Evolutionary conservation across 2,329 filamentous ascomycete genomes (phyloP).

Genomic region (Grosmannia serpens): DNA sequence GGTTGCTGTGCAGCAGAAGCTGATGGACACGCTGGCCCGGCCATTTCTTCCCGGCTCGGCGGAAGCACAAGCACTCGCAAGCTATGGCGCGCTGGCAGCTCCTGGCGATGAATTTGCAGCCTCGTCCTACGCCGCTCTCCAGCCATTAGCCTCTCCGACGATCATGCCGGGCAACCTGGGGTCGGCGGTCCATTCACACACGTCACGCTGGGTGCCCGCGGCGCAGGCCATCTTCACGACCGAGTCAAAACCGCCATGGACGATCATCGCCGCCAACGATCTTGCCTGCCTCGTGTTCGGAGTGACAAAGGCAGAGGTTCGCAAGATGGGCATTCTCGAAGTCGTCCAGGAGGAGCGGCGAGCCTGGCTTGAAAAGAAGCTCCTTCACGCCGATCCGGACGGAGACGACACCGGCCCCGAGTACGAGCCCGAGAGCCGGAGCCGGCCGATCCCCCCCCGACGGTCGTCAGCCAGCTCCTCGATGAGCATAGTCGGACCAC

Average conservation of each 20-base stretch:
- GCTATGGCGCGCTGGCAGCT: not conserved
- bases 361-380: constrained; percentile 79
- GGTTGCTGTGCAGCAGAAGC: constrained; percentile 64
- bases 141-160: constrained; percentile 26
- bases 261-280: constrained; percentile 91
- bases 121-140: constrained; percentile 10
- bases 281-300: constrained; percentile 95
- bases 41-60: constrained; percentile 48
- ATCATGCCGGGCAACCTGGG: constrained; percentile 36
- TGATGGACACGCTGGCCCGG: constrained; percentile 75
- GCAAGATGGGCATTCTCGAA: constrained; percentile 88
- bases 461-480: constrained; percentile 25
- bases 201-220: constrained; percentile 79
- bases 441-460: constrained; percentile 42
- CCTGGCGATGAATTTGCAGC: not conserved
- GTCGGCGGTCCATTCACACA: constrained; percentile 69
- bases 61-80: not conserved
- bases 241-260: constrained; percentile 83
- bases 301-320: constrained; percentile 91
- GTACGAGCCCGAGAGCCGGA: not conserved
- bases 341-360: constrained; percentile 84
- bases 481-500: constrained; percentile 53
- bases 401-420: constrained; percentile 23
- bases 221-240: constrained; percentile 97
- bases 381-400: constrained; percentile 51